Evolutionary conservation across 2,329 filamentous ascomycete species (phyloP).

Genomic region (Aspergillus bombycis): DNA sequence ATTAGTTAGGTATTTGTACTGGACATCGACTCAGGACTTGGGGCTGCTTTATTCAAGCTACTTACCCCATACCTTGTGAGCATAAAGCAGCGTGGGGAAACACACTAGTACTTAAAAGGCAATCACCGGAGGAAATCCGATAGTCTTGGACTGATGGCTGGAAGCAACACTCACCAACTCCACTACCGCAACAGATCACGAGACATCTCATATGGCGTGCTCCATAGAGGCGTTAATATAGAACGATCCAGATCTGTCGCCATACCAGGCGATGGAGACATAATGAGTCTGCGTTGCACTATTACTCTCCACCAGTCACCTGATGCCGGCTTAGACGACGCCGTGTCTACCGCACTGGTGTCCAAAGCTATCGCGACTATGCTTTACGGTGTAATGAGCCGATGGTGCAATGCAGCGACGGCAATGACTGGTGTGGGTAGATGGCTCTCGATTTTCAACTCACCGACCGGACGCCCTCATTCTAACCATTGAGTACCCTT

Average conservation of each 20-base stretch:
- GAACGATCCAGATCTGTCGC: not conserved
- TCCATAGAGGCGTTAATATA: not conserved
- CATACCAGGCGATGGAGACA: not conserved
- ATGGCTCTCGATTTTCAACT: not conserved
- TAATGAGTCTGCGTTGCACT: not conserved
- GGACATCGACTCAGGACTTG: no score
- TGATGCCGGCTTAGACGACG: not conserved
- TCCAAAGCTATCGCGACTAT: not conserved
- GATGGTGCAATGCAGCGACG: not conserved
- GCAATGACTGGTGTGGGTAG: not conserved
- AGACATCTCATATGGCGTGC: not conserved
- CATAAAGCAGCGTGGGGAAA: not conserved
- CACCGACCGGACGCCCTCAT: not conserved
- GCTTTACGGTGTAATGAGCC: not conserved
- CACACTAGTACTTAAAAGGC: not conserved
- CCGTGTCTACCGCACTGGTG: not conserved
- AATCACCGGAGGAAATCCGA: not conserved
- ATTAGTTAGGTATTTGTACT: no score
- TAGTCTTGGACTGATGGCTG: not conserved
- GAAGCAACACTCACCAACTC: not conserved
- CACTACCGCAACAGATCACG: not conserved
- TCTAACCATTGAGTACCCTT: not conserved
- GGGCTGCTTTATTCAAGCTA: no score
- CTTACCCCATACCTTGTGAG: no score
- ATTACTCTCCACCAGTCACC: not conserved